Conservation (phyloP, 2,329 filamentous ascomycete genomes). For the Grosmannia huntii region DNA sequence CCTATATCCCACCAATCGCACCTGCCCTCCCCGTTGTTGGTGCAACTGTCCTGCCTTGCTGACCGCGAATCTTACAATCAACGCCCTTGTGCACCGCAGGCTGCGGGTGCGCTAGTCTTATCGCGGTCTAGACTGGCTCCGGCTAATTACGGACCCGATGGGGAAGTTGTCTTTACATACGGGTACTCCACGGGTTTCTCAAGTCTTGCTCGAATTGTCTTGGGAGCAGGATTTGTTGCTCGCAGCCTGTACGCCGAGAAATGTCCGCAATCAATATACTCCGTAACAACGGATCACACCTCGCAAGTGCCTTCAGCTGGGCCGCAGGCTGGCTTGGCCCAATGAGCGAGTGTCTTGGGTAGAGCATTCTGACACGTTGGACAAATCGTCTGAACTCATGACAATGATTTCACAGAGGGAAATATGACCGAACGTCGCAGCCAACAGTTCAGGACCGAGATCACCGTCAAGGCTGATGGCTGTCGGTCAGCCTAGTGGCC, state of each 20-base stretch:
- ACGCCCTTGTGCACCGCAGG: neutral
- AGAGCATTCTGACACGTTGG: neutral
- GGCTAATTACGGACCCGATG: slow-evolving; percentile 15
- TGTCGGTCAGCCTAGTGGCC: neutral
- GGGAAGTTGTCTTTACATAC: slow-evolving; percentile 13
- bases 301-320: neutral
- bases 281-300: too few species aligned
- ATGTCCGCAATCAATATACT: neutral
- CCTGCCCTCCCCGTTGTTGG: neutral
- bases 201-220: neutral
- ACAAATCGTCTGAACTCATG: neutral
- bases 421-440: neutral
- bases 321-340: neutral
- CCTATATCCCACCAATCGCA: neutral
- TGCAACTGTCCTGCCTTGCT: neutral
- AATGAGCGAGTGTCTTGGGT: neutral
- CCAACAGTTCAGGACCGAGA: neutral
- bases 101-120: slow-evolving; percentile 4
- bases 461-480: neutral
- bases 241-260: neutral
- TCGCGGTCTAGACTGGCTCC: neutral
- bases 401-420: neutral
- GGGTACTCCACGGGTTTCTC: neutral
- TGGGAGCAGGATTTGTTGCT: neutral
- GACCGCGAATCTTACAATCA: neutral